These are phyloP conservation scores for Tetradesmus lagerheimii DNA, from an alignment of 139 green algal genomes.

Conservation along the genomic window DNA sequence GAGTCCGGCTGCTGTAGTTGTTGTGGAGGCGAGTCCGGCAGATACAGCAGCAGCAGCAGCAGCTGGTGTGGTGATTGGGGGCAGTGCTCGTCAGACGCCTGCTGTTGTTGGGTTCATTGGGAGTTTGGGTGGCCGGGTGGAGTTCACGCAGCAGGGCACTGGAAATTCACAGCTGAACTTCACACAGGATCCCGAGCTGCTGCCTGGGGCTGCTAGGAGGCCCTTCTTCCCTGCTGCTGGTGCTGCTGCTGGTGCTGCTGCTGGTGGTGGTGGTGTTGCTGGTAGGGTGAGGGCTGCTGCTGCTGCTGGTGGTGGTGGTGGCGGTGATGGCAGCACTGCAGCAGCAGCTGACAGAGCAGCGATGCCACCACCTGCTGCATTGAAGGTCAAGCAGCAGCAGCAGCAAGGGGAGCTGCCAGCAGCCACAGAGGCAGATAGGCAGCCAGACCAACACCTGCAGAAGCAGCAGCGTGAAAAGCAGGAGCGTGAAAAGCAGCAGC, in stretches of 20 bases:
- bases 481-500: too few species aligned
- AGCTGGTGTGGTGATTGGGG: neutral
- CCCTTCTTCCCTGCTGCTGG: neutral
- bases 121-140: neutral
- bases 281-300: too few species aligned
- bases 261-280: neutral
- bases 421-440: neutral
- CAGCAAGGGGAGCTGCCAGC: neutral
- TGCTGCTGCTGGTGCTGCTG: neutral
- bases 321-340: neutral
- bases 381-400: neutral
- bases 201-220: neutral
- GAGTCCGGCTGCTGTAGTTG: neutral
- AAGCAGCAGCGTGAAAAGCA: neutral
- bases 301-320: neutral
- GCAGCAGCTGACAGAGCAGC: neutral
- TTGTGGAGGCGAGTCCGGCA: neutral
- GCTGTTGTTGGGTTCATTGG: neutral
- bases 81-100: neutral
- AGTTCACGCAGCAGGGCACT: neutral
- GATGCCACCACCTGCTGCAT: neutral
- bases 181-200: constrained; percentile 4
- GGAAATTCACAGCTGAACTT: neutral
- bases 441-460: neutral
- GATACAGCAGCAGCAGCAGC: constrained; percentile 8